phyloP scores from a whole-genome alignment of 805 yeast species.

The Helenozyma rhizophorensis region DNA sequence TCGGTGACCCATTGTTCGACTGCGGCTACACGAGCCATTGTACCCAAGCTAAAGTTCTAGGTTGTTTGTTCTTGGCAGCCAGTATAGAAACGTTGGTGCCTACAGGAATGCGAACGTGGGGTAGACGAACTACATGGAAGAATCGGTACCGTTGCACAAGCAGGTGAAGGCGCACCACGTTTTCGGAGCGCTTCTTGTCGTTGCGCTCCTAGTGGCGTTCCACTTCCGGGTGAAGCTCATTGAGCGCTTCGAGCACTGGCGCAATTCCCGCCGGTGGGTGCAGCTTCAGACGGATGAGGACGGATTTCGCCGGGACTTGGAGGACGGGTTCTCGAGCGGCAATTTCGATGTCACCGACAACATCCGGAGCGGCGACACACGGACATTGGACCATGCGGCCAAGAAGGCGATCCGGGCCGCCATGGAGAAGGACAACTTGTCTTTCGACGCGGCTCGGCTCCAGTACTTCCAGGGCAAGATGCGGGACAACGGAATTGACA shows the following conservation, averaged over 20 bases:
- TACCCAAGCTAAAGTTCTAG: too few species aligned
- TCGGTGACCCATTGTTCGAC: too few species aligned
- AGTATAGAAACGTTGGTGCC: too few species aligned
- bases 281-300: constrained; percentile 24
- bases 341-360: constrained; percentile 50
- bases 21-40: too few species aligned
- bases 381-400: constrained; percentile 52
- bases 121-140: constrained; percentile 1
- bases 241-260: constrained; percentile 3
- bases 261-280: constrained; percentile 10
- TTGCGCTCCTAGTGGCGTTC: constrained; percentile 19
- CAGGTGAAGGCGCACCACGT: constrained; percentile 15
- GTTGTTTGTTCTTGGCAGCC: too few species aligned
- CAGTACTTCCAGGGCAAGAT: constrained; percentile 45
- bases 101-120: too few species aligned
- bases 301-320: constrained; percentile 38
- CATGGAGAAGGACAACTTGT: constrained; percentile 47
- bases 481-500: constrained; percentile 41
- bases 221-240: constrained; percentile 28
- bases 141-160: background rate
- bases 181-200: constrained; percentile 12
- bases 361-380: constrained; percentile 43
- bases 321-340: constrained; percentile 55
- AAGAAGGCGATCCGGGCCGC: constrained; percentile 47
- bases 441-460: constrained; percentile 69